A percentile compares a stretch with the other conserved stretches of the same genome.
Evolutionary conservation across 176 grass and related monocot species (phyloP).

Genomic region (Coix lacrymajobi): DNA sequence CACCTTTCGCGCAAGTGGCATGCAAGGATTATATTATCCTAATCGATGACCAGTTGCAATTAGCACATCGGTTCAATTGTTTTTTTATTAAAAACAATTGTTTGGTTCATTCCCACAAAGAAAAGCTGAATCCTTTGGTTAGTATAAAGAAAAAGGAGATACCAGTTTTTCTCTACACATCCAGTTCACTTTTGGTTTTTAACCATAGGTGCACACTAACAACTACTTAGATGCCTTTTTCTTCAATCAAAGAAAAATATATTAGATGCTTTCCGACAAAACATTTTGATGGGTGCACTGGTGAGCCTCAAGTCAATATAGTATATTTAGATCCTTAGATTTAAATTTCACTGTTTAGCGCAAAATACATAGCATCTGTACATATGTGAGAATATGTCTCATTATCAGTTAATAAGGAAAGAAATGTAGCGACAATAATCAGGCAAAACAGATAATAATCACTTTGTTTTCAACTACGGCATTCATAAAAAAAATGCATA

Average conservation of each 20-base stretch:
- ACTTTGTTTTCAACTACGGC: not conserved
- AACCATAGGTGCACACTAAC: not conserved
- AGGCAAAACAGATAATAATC: not conserved
- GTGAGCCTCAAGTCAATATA: not conserved
- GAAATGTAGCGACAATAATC: not conserved
- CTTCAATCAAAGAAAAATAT: not conserved
- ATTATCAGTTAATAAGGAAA: not conserved
- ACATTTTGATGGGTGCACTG: not conserved
- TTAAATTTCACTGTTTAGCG: not conserved
- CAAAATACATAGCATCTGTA: not conserved
- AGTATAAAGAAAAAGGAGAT: not conserved
- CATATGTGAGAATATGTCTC: not conserved
- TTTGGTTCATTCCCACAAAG: constrained; percentile 8
- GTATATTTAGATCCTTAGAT: not conserved
- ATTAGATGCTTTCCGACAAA: not conserved
- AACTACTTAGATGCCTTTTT: not conserved
- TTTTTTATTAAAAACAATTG: not conserved
- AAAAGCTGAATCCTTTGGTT: not conserved
- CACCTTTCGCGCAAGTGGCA: constrained; percentile 36
- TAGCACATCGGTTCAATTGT: not conserved
- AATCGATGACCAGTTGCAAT: constrained; percentile 13
- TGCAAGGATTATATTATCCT: constrained; percentile 12
- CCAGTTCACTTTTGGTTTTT: not conserved
- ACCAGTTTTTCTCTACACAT: not conserved
- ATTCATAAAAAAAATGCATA: not conserved